phyloP scores from a whole-genome alignment of 1,139 yeast genomes.

The Saccharomyces uvarum region DNA sequence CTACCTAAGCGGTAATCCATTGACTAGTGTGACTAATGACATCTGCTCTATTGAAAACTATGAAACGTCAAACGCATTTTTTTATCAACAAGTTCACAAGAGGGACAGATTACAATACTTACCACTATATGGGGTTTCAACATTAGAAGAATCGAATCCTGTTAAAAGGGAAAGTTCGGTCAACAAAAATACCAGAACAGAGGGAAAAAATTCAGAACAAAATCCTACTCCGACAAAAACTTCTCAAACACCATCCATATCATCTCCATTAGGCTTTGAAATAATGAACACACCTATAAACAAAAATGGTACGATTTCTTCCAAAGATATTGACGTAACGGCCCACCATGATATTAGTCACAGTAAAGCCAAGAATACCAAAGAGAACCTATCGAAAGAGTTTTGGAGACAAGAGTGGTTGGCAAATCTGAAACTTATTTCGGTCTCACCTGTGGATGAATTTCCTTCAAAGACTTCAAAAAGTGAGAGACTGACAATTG shows the following conservation, averaged over 20 bases:
- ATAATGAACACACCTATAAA: neutral
- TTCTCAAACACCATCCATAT: neutral
- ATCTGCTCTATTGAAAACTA: slow-evolving; percentile 24
- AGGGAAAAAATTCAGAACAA: neutral
- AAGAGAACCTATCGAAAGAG: neutral
- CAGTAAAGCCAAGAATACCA: neutral
- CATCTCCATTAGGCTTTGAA: neutral
- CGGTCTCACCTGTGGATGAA: slow-evolving; percentile 3
- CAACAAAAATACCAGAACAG: neutral
- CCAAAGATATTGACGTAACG: neutral
- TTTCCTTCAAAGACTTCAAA: neutral
- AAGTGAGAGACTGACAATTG: neutral
- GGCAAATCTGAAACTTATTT: neutral
- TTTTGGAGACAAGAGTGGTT: slow-evolving; percentile 4
- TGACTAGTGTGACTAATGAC: slow-evolving; percentile 23
- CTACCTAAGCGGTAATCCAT: slow-evolving; percentile 13
- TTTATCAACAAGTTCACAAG: slow-evolving; percentile 22
- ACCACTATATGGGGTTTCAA: slow-evolving; percentile 8
- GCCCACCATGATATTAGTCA: neutral
- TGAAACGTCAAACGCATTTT: slow-evolving; percentile 18
- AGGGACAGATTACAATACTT: slow-evolving; percentile 18
- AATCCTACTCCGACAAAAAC: neutral
- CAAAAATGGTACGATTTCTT: neutral
- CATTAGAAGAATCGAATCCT: neutral
- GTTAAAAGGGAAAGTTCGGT: neutral